These are phyloP conservation scores for Cornus kousa DNA, from an alignment of 148 eudicot genomes.

Conservation along the genomic window DNA sequence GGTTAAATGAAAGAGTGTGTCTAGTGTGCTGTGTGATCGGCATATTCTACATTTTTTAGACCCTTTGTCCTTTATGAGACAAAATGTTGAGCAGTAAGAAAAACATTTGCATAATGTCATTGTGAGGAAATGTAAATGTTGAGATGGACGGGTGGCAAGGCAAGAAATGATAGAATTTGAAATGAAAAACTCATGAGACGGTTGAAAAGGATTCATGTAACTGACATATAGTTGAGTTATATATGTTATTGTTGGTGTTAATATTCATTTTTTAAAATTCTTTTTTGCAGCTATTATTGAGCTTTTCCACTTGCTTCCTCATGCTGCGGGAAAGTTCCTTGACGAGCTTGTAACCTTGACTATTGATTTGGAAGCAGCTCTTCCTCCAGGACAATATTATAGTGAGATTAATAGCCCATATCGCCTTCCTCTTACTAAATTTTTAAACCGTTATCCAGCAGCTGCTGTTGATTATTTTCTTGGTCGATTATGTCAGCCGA, in stretches of 20 bases:
- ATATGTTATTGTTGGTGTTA: neutral
- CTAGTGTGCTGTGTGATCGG: too few species aligned
- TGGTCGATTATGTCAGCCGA: constrained; percentile 81
- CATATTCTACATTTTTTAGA: too few species aligned
- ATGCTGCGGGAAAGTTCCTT: constrained; percentile 93
- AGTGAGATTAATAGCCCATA: constrained; percentile 98
- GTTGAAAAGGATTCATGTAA: too few species aligned
- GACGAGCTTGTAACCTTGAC: constrained; percentile 96
- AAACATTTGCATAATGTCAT: too few species aligned
- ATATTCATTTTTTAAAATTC: constrained; percentile 1
- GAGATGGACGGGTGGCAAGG: too few species aligned
- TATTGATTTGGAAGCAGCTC: constrained; percentile 92
- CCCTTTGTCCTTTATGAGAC: too few species aligned
- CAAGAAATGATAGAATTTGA: too few species aligned
- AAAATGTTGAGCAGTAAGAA: too few species aligned
- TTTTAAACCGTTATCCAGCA: constrained; percentile 78
- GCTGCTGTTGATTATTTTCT: constrained; percentile 94
- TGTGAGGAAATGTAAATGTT: too few species aligned
- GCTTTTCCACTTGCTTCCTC: constrained; percentile 92
- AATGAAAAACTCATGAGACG: too few species aligned
- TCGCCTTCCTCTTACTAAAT: constrained; percentile 90
- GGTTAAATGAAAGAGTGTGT: too few species aligned
- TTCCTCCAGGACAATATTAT: constrained; percentile 85
- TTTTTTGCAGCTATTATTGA: constrained; percentile 86
- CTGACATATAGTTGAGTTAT: too few species aligned